Conservation (phyloP, 257 asterid genomes). For the Capsicum baccatum region DNA sequence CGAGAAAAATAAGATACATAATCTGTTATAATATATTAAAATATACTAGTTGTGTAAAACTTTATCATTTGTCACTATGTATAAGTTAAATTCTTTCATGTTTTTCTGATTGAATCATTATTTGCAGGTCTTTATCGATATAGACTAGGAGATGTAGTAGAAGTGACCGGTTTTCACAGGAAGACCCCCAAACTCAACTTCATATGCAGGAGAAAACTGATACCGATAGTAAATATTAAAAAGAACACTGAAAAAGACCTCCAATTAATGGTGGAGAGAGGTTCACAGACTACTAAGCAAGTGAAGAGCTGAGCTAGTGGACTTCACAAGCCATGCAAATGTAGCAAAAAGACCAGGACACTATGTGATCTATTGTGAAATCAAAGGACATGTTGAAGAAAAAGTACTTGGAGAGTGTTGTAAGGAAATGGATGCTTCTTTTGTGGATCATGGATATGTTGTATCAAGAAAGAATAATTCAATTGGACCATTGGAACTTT, state of each 20-base stretch:
- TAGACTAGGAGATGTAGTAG: conserved; percentile 78
- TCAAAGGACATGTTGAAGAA: conserved; percentile 69
- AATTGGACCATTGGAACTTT: conserved; percentile 75
- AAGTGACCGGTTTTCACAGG: conserved; percentile 64
- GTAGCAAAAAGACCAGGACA: conserved; percentile 66
- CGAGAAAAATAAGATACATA: too few species aligned
- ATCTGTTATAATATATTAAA: neutral
- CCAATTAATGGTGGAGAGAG: conserved; percentile 72
- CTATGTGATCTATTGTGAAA: conserved; percentile 76
- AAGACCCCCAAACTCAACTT: conserved; percentile 74
- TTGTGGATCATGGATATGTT: conserved; percentile 78
- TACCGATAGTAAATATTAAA: conserved; percentile 71
- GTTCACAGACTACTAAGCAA: conserved; percentile 45
- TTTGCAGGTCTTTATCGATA: conserved; percentile 70
- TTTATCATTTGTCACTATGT: neutral
- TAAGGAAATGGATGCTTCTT: conserved; percentile 72
- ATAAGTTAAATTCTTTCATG: neutral
- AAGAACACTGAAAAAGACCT: conserved; percentile 81
- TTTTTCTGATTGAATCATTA: neutral
- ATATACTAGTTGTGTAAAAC: neutral
- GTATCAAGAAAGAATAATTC: conserved; percentile 64
- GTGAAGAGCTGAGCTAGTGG: conserved; percentile 62
- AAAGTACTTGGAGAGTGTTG: conserved; percentile 61
- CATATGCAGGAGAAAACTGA: conserved; percentile 71
- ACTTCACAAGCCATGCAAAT: conserved; percentile 82